Conservation (phyloP, 164 flowering plant species). For the Tetracentron sinense region DNA sequence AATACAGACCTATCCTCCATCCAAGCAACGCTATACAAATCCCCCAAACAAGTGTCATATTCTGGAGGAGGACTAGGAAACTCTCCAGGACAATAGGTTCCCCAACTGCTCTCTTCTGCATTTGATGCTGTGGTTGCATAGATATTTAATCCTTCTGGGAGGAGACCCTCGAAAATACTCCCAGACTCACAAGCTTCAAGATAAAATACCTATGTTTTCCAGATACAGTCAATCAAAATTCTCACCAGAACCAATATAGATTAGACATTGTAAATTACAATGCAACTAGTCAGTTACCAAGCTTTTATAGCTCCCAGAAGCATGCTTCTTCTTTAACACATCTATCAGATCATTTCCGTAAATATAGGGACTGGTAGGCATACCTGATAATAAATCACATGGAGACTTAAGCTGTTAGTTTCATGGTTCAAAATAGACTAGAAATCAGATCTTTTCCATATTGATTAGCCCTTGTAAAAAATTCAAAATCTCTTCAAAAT, state of each 20-base stretch:
- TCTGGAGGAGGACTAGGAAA: constrained; percentile 67
- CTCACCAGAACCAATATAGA: neutral
- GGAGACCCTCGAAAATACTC: constrained; percentile 92
- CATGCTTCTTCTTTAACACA: constrained; percentile 56
- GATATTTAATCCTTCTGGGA: constrained; percentile 69
- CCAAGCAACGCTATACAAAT: constrained; percentile 90
- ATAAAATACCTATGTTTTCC: constrained; percentile 62
- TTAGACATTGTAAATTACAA: no score
- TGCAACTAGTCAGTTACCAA: constrained; percentile 42
- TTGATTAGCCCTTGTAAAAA: no score
- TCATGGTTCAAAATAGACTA: no score
- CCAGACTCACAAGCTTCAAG: constrained; percentile 96
- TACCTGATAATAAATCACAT: constrained; percentile 28
- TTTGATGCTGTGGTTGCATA: constrained; percentile 91
- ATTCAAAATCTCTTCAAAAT: neutral
- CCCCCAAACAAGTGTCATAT: constrained; percentile 91
- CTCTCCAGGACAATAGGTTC: constrained; percentile 85
- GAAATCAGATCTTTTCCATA: no score
- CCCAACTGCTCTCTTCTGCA: constrained; percentile 90
- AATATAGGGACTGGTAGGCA: constrained; percentile 48
- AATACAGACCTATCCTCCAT: constrained; percentile 79
- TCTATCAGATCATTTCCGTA: constrained; percentile 50
- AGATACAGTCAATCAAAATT: neutral
- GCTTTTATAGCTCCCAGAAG: constrained; percentile 56
- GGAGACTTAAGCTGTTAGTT: neutral